Evolutionary conservation across 495 filamentous ascomycete species (phyloP), one percentile per base, ranked within the genome.

Genomic region (Podospora pseudocomata): DNA sequence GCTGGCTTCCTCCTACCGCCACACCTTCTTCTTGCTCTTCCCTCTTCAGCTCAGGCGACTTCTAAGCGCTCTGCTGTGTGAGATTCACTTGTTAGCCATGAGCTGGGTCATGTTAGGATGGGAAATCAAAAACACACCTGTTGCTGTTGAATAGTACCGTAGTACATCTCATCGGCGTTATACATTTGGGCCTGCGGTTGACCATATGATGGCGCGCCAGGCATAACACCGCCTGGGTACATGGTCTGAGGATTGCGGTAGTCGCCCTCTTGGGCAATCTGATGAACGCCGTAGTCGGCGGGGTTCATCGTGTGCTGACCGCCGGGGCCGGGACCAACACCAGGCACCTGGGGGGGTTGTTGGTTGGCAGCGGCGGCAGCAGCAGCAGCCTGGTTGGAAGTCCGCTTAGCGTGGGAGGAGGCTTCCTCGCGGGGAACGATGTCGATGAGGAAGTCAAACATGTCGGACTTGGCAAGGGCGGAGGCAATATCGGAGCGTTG

Each of bases 371-470:
- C 55, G 5, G 82, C 75, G 55, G 80, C 81, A 16, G 81, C 76
- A 16, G 81, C 76, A 18, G 81, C 68, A n/a, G 72, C 65, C 26
- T 73, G 69, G 84, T 88, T 72, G 26, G 65, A 68, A 0, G 79
- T 63, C 63, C 92, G 85, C 82, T 97, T 97, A 49, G 90, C 85
- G 78, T 97, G 92, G 68, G 88, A 85, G 61, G 89, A 84, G 20
- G 95, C 93, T 74, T 99, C 95, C 77, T 99, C 95, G 53, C 95
- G 88, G 5, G 95, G 95, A 7, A 99, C 95, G 67, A 99, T 99
- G 79, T 99, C 95, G 77, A 99, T 99, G 65, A 99, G 84, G 80
- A 99, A 99, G 82, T 99, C 95, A 80, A 99, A 99, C 95, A 99
- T 98, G 79, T 99, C 95, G 49, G 92, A 96, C 81, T 98, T 98